These are phyloP conservation scores for Nothopassalora personata DNA, from an alignment of 2,329 filamentous ascomycete genomes.

Conservation along the genomic window DNA sequence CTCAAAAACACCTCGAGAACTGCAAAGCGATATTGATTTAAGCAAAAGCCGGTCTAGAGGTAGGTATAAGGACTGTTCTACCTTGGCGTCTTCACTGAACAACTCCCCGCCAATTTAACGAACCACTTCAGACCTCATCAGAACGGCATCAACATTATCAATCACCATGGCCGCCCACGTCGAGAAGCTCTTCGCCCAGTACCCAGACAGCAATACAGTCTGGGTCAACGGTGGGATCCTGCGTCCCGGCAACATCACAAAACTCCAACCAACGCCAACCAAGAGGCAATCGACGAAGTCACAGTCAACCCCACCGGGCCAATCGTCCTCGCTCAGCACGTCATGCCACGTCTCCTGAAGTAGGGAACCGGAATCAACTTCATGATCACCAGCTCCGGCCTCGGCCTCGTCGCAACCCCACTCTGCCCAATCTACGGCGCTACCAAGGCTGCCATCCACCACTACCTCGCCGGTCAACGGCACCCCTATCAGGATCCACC, in stretches of 20 bases:
- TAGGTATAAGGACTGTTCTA: not conserved
- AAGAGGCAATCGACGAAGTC: constrained; percentile 8
- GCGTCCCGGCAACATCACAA: not conserved
- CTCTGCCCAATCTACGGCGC: constrained; percentile 17
- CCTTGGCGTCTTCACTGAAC: not conserved
- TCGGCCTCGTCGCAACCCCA: constrained; percentile 16
- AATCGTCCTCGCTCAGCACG: constrained; percentile 15
- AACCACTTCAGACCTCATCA: no score
- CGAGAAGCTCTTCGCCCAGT: constrained; percentile 6
- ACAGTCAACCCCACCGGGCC: constrained; percentile 16
- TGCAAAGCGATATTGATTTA: not conserved
- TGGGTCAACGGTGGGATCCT: constrained; percentile 12
- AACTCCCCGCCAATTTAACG: not conserved
- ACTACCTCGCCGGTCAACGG: constrained; percentile 10
- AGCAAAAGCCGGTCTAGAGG: not conserved
- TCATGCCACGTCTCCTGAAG: constrained; percentile 13
- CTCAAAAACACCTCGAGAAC: not conserved
- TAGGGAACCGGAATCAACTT: constrained; percentile 6
- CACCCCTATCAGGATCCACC: not conserved
- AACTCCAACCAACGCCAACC: constrained; percentile 4
- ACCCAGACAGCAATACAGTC: constrained; percentile 16
- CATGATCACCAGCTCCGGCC: constrained; percentile 17
- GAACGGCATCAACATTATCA: not conserved
- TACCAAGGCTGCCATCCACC: constrained; percentile 18
- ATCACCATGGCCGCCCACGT: constrained; percentile 14